Conservation (phyloP, 2,329 filamentous ascomycete species). For the Fusarium chlamydosporum region DNA sequence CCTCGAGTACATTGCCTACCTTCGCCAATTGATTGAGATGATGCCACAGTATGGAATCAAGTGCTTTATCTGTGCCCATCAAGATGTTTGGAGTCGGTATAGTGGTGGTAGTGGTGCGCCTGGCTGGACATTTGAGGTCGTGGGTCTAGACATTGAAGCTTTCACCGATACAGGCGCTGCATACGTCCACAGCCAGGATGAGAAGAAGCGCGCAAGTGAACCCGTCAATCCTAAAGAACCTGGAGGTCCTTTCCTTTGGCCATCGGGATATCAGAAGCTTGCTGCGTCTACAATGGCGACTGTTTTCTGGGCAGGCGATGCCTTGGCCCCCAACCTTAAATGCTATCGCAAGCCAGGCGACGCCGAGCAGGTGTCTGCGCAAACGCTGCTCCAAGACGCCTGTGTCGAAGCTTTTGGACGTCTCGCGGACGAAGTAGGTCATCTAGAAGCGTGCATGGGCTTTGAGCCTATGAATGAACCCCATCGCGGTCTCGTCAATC, state of each 20-base stretch:
- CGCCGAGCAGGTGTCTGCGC: constrained; percentile 49
- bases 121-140: constrained; percentile 60
- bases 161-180: constrained; percentile 55
- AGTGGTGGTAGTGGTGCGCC: constrained; percentile 60
- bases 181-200: constrained; percentile 56
- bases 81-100: constrained; percentile 61
- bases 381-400: constrained; percentile 52
- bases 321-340: constrained; percentile 50
- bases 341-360: constrained; percentile 41
- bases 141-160: constrained; percentile 57
- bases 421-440: constrained; percentile 53
- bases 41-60: constrained; percentile 58
- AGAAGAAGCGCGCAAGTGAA: constrained; percentile 48
- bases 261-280: constrained; percentile 57
- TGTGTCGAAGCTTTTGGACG: constrained; percentile 55
- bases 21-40: constrained; percentile 55
- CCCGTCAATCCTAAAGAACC: constrained; percentile 52
- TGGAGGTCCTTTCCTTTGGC: constrained; percentile 57
- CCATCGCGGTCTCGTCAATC: constrained; percentile 58
- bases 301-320: constrained; percentile 51
- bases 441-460: constrained; percentile 56
- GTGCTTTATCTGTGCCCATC: constrained; percentile 61
- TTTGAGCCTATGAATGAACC: constrained; percentile 62
- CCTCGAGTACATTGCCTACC: constrained; percentile 58
- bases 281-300: constrained; percentile 55